Conservation (phyloP, 2,329 filamentous ascomycete species). For the Plenodomus tracheiphilus region DNA sequence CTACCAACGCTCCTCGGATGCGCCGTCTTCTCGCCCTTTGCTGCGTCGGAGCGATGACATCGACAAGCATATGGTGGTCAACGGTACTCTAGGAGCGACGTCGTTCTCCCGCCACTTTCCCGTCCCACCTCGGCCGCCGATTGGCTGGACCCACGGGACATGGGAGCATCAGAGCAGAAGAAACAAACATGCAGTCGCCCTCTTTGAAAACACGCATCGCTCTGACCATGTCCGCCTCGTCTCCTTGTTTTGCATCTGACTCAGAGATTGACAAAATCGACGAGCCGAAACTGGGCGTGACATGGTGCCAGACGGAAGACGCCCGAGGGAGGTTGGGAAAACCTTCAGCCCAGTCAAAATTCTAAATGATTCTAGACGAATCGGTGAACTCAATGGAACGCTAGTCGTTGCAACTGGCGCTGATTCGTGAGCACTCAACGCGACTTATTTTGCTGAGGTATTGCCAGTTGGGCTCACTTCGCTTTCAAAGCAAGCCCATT, state of each 20-base stretch:
- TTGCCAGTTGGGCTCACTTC: too few species aligned
- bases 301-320: slow-evolving; percentile 17
- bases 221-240: slow-evolving; percentile 8
- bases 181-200: slow-evolving; percentile 29
- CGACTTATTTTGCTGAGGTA: slow-evolving; percentile 7
- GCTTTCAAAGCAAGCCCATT: too few species aligned
- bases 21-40: slow-evolving; percentile 21
- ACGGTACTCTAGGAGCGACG: slow-evolving; percentile 4
- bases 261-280: slow-evolving; percentile 4
- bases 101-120: slow-evolving; percentile 15
- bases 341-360: slow-evolving; percentile 20
- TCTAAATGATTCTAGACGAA: slow-evolving; percentile 28
- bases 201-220: slow-evolving; percentile 15
- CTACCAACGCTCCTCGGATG: slow-evolving; percentile 1
- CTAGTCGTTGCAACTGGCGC: slow-evolving; percentile 22
- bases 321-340: slow-evolving; percentile 20
- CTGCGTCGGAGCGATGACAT: slow-evolving; percentile 26
- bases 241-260: slow-evolving; percentile 11
- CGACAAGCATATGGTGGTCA: slow-evolving; percentile 14
- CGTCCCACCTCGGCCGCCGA: slow-evolving; percentile 15
- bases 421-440: slow-evolving; percentile 27
- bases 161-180: slow-evolving; percentile 12
- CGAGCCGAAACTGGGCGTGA: slow-evolving; percentile 13
- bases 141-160: slow-evolving; percentile 13
- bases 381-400: slow-evolving; percentile 27